These are phyloP conservation scores for Sclerotinia glacialis DNA, from an alignment of 2,329 filamentous ascomycete genomes.

Conservation along the genomic window DNA sequence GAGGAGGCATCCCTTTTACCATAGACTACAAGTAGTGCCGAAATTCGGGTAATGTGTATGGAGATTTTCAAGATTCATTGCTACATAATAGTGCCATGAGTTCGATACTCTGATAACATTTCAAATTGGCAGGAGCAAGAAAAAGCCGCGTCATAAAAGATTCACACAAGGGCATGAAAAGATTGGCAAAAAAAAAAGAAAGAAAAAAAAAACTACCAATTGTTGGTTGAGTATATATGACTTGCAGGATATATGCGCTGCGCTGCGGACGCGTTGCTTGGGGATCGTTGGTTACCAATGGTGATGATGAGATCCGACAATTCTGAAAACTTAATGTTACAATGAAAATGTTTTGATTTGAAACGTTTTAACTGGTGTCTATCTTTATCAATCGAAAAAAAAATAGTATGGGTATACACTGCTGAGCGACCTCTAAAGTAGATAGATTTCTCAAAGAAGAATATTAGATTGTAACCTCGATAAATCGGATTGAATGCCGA, in stretches of 20 bases:
- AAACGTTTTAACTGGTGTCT: conserved; percentile 1
- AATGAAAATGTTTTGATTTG: neutral
- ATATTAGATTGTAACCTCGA: neutral
- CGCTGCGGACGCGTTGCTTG: conserved; percentile 11
- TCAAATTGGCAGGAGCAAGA: conserved; percentile 6
- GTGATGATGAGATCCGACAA: conserved; percentile 15
- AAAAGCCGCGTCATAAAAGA: conserved; percentile 7
- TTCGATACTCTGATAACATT: neutral
- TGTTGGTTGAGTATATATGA: conserved; percentile 19
- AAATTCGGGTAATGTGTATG: conserved; percentile 11
- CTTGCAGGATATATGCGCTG: conserved; percentile 14
- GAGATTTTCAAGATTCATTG: neutral
- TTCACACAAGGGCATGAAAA: neutral
- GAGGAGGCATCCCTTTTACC: neutral
- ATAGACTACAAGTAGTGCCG: conserved; percentile 16
- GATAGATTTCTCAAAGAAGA: neutral
- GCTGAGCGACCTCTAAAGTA: neutral
- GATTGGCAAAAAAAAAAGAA: neutral
- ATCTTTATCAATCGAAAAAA: neutral
- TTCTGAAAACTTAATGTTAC: conserved; percentile 12
- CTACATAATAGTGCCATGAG: neutral
- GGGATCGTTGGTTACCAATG: conserved; percentile 19
- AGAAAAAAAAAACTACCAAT: neutral
- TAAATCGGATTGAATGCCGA: conserved; percentile 1
- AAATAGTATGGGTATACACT: neutral